Evolutionary conservation across 1,284 basidiomycete genomes (phyloP).

Genomic region (Rhizopogon hawkerae): DNA sequence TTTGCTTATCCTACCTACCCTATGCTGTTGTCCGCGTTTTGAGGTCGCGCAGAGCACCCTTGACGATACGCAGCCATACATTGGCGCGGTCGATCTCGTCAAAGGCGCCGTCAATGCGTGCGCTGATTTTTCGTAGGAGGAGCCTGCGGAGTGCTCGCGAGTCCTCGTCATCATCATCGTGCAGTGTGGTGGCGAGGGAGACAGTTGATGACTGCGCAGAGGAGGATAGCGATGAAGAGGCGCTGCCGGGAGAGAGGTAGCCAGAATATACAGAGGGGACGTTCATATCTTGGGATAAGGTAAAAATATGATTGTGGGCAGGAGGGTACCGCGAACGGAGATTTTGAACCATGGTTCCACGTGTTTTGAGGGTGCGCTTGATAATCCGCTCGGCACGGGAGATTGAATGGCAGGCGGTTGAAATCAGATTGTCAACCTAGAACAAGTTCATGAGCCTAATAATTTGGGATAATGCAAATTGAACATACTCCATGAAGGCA

Average conservation of each 20-base stretch:
- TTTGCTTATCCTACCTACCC: background rate
- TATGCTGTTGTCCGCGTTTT: constrained; percentile 41
- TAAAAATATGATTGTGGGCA: constrained; percentile 15
- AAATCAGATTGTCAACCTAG: constrained; percentile 47
- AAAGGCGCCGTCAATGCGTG: constrained; percentile 46
- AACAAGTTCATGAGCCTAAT: constrained; percentile 10
- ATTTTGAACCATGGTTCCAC: constrained; percentile 21
- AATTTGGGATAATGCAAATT: constrained; percentile 10
- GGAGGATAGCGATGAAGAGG: constrained; percentile 33
- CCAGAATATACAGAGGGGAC: constrained; percentile 17
- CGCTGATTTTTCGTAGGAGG: constrained; percentile 53
- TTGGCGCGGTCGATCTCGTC: constrained; percentile 55
- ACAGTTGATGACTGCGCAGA: constrained; percentile 30
- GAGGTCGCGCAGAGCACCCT: constrained; percentile 50
- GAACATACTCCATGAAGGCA: constrained; percentile 23
- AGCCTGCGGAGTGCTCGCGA: constrained; percentile 48
- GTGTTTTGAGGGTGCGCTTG: constrained; percentile 44
- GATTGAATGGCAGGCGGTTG: constrained; percentile 43
- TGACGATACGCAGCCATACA: constrained; percentile 54
- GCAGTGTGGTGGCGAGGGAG: constrained; percentile 31
- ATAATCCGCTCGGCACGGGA: constrained; percentile 44
- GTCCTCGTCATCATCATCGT: constrained; percentile 49
- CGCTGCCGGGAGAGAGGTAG: constrained; percentile 28
- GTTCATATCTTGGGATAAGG: constrained; percentile 12
- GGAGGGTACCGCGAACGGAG: constrained; percentile 22